A percentile compares a stretch with the other conserved stretches of the same genome.
Evolutionary conservation across 768 basidiomycete species (phyloP).

Genomic region (Termitomyces sp.): DNA sequence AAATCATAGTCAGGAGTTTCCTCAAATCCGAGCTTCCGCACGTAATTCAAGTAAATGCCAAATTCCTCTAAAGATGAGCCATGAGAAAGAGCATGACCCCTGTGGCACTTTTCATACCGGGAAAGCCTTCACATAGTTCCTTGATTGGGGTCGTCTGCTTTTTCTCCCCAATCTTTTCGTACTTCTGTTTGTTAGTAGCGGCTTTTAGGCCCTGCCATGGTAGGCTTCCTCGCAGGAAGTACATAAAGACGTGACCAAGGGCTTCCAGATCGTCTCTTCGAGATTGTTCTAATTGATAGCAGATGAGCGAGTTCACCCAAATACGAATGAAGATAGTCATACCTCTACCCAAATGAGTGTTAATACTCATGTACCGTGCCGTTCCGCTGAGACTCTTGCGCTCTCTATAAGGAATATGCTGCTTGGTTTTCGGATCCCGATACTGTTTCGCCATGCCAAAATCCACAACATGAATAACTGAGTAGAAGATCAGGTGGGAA

Average conservation of each 20-base stretch:
- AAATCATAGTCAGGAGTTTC: slow-evolving; percentile 99
- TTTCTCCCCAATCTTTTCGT: slow-evolving; percentile 99
- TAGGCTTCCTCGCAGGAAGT: slow-evolving; percentile 93
- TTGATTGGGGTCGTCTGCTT: slow-evolving; percentile 98
- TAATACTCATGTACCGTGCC: slow-evolving; percentile 99
- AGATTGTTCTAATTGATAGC: slow-evolving; percentile 62
- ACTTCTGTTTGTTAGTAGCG: slow-evolving; percentile 99
- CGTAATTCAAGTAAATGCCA: slow-evolving; percentile 97
- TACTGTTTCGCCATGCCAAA: slow-evolving; percentile 99
- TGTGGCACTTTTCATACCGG: slow-evolving; percentile 50
- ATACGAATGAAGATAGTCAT: slow-evolving; percentile 17
- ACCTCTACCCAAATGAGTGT: slow-evolving; percentile 98
- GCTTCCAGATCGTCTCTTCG: slow-evolving; percentile 97
- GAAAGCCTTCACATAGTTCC: slow-evolving; percentile 94
- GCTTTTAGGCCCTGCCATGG: slow-evolving; percentile 99
- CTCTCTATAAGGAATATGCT: slow-evolving; percentile 99
- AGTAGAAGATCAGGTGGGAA: slow-evolving; percentile 3
- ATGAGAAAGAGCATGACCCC: slow-evolving; percentile 3
- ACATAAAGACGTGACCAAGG: slow-evolving; percentile 99
- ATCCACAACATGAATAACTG: slow-evolving; percentile 92
- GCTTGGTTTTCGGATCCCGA: slow-evolving; percentile 97
- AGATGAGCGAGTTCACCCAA: slow-evolving; percentile 5
- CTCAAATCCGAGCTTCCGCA: slow-evolving; percentile 97
- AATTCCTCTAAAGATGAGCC: slow-evolving; percentile 76
- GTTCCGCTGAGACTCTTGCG: slow-evolving; percentile 96